Evolutionary conservation across 1,284 basidiomycete species (phyloP).

Genomic region (Apiotrichum akiyoshidainum): DNA sequence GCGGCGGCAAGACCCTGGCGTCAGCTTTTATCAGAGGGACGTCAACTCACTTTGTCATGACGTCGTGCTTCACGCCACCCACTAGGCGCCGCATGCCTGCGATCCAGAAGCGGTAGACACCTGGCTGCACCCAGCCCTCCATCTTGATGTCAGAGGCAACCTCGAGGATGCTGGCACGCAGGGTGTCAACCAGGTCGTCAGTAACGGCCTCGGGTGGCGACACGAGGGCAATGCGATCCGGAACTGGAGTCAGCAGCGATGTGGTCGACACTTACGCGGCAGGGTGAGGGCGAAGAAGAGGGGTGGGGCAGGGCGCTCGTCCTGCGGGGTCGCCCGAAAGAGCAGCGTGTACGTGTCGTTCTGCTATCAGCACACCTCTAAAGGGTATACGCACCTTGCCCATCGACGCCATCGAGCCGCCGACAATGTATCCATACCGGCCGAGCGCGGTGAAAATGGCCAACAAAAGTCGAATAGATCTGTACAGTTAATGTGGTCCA

Average conservation of each 20-base stretch:
- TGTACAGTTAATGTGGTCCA: conserved; percentile 9
- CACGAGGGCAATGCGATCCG: conserved; percentile 44
- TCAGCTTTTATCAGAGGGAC: not conserved
- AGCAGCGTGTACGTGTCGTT: conserved; percentile 42
- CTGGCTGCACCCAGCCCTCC: conserved; percentile 46
- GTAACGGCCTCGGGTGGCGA: conserved; percentile 34
- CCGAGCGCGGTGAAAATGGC: conserved; percentile 35
- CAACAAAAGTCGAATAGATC: conserved; percentile 39
- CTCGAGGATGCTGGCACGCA: conserved; percentile 34
- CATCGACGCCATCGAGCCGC: conserved; percentile 29
- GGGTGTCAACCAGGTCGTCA: conserved; percentile 32
- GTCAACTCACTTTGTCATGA: conserved; percentile 31
- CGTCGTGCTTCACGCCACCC: conserved; percentile 30
- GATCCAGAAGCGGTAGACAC: conserved; percentile 46
- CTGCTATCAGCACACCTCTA: conserved; percentile 17
- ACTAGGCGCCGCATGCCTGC: conserved; percentile 32
- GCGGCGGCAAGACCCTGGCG: conserved; percentile 35
- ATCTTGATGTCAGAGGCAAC: conserved; percentile 30
- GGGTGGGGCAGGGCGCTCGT: conserved; percentile 24
- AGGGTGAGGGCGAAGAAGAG: conserved; percentile 44
- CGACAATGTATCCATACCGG: conserved; percentile 36
- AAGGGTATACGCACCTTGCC: conserved; percentile 21
- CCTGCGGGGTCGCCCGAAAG: conserved; percentile 26
- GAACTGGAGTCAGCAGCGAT: conserved; percentile 28
- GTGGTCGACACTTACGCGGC: conserved; percentile 28